Evolutionary conservation across 2,329 filamentous ascomycete species (phyloP).

Genomic region (Neophaeococcomyces aloes): DNA sequence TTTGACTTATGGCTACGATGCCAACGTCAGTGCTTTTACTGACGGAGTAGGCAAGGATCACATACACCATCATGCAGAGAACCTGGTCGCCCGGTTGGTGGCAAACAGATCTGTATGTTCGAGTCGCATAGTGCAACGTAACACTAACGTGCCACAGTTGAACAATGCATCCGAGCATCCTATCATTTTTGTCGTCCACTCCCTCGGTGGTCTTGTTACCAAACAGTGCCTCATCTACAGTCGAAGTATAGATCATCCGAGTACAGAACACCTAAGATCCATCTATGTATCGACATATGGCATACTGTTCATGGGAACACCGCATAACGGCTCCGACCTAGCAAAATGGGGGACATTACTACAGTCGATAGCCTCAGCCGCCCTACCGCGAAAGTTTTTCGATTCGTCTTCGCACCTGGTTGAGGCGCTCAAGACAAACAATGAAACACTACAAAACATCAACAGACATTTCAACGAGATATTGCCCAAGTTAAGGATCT

Average conservation of each 20-base stretch:
- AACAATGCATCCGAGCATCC: slow-evolving; percentile 47
- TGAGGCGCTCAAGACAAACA: slow-evolving; percentile 60
- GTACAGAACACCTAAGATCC: slow-evolving; percentile 55
- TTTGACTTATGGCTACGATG: slow-evolving; percentile 65
- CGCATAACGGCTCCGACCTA: slow-evolving; percentile 58
- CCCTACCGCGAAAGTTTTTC: slow-evolving; percentile 56
- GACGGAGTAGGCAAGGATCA: slow-evolving; percentile 52
- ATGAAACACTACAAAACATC: slow-evolving; percentile 63
- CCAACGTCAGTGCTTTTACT: slow-evolving; percentile 46
- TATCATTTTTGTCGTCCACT: slow-evolving; percentile 68
- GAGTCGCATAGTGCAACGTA: slow-evolving; percentile 11
- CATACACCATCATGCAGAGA: slow-evolving; percentile 62
- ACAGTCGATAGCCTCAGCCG: slow-evolving; percentile 55
- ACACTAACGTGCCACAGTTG: slow-evolving; percentile 23
- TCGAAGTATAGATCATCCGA: slow-evolving; percentile 46
- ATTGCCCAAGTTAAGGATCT: slow-evolving; percentile 59
- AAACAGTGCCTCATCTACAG: slow-evolving; percentile 61
- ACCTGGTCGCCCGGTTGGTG: slow-evolving; percentile 52
- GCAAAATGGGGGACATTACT: slow-evolving; percentile 58
- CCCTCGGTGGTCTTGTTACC: slow-evolving; percentile 60
- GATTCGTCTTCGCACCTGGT: slow-evolving; percentile 59
- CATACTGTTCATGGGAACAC: slow-evolving; percentile 66
- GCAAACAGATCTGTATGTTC: slow-evolving; percentile 45
- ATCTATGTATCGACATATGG: slow-evolving; percentile 67
- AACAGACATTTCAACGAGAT: slow-evolving; percentile 63